Evolutionary conservation across 257 asterid species (phyloP).

Genomic region (Solanum acaule): DNA sequence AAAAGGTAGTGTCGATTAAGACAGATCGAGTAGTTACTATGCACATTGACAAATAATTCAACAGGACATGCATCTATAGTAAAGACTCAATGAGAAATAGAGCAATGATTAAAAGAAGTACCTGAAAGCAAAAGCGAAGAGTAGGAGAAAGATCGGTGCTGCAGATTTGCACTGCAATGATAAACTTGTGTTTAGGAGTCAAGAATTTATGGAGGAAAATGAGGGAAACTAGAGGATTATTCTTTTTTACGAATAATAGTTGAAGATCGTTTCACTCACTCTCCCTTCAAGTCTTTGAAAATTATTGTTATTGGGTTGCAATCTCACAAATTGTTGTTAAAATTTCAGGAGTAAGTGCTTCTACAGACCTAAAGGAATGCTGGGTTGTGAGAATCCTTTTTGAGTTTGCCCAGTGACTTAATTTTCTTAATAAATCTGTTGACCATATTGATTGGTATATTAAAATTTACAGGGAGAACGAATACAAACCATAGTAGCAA

Average conservation of each 20-base stretch:
- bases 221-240: background rate
- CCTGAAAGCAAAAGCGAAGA: constrained; percentile 99
- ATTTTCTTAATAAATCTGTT: background rate
- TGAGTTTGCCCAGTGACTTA: background rate
- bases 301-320: background rate
- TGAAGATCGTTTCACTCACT: background rate
- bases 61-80: background rate
- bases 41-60: background rate
- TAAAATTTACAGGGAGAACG: background rate
- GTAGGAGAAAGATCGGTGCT: constrained; percentile 92
- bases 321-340: background rate
- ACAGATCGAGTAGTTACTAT: background rate
- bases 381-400: background rate
- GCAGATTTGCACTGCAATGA: constrained; percentile 98
- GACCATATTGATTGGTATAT: background rate
- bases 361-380: background rate
- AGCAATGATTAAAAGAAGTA: constrained; percentile 12
- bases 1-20: background rate
- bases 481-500: constrained; percentile 93
- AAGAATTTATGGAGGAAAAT: background rate
- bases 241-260: background rate
- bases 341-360: background rate
- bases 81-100: background rate
- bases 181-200: background rate
- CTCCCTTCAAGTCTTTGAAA: background rate